Evolutionary conservation across 805 yeast genomes (phyloP).

Genomic region (Pichia kluyveri): DNA sequence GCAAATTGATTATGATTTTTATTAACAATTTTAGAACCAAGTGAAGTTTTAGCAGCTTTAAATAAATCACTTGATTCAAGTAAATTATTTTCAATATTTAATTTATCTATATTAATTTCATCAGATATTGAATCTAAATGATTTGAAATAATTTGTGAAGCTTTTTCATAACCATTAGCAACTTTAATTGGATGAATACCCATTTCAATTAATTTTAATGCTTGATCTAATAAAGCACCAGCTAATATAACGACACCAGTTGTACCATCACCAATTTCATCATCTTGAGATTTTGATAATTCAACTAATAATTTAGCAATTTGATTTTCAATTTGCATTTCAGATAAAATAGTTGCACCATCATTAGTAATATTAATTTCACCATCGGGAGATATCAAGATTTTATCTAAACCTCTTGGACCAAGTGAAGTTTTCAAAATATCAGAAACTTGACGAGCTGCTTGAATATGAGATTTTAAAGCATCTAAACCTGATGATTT

Average conservation of each 20-base stretch:
- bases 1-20: constrained; percentile 92
- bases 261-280: constrained; percentile 98
- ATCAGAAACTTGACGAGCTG: constrained; percentile 90
- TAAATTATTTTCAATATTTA: constrained; percentile 20
- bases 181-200: constrained; percentile 96
- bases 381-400: constrained; percentile 90
- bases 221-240: constrained; percentile 89
- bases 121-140: constrained; percentile 60
- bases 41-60: constrained; percentile 88
- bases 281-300: constrained; percentile 90
- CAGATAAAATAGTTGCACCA: constrained; percentile 93
- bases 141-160: constrained; percentile 81
- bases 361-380: constrained; percentile 97
- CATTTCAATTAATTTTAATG: constrained; percentile 85
- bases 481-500: constrained; percentile 77
- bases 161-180: constrained; percentile 96
- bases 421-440: constrained; percentile 90
- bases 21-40: constrained; percentile 93
- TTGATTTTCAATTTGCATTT: constrained; percentile 93
- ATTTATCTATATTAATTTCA: constrained; percentile 26
- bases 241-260: constrained; percentile 98
- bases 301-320: constrained; percentile 94
- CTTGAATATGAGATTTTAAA: constrained; percentile 78
- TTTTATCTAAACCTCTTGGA: constrained; percentile 97
- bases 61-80: constrained; percentile 48